These are phyloP conservation scores for Crotalaria pallida DNA, from an alignment of 306 rosid species.

Conservation along the genomic window DNA sequence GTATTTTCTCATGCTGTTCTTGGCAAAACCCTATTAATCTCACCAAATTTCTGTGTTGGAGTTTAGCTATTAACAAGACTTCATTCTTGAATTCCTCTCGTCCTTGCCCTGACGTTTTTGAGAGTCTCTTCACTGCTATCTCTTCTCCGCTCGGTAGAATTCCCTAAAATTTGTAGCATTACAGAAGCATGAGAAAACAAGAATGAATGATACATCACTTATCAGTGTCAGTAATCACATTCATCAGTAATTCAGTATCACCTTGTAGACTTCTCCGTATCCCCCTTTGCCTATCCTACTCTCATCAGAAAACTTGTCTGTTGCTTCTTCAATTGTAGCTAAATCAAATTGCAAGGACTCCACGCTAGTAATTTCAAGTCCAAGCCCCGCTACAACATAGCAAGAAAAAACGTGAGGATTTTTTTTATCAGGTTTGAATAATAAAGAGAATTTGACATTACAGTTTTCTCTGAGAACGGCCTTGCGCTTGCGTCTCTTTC, in stretches of 20 bases:
- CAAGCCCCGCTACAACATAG: slow-evolving; percentile 21
- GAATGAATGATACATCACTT: neutral
- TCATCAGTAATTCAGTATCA: neutral
- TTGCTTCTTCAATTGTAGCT: slow-evolving; percentile 45
- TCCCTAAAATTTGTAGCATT: slow-evolving; percentile 39
- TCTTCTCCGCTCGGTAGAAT: slow-evolving; percentile 41
- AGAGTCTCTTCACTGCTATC: slow-evolving; percentile 65
- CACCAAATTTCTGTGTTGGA: slow-evolving; percentile 73
- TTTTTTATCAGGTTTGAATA: neutral
- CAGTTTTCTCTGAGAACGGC: slow-evolving; percentile 3
- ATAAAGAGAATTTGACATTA: slow-evolving; percentile 20
- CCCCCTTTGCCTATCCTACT: slow-evolving; percentile 57
- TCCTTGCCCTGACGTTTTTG: slow-evolving; percentile 54
- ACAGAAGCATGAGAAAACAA: neutral
- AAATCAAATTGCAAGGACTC: slow-evolving; percentile 48
- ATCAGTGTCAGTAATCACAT: neutral
- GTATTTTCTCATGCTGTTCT: slow-evolving; percentile 48
- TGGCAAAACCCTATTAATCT: slow-evolving; percentile 57
- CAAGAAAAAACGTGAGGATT: neutral
- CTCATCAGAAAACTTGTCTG: slow-evolving; percentile 35
- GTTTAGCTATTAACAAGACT: slow-evolving; percentile 55
- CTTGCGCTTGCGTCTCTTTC: slow-evolving; percentile 8
- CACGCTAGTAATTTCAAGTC: slow-evolving; percentile 10
- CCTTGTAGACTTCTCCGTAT: slow-evolving; percentile 63
- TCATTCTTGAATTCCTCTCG: slow-evolving; percentile 60